Evolutionary conservation across 805 yeast genomes (phyloP).

Genomic region (Monosporozyma yasuniensis): DNA sequence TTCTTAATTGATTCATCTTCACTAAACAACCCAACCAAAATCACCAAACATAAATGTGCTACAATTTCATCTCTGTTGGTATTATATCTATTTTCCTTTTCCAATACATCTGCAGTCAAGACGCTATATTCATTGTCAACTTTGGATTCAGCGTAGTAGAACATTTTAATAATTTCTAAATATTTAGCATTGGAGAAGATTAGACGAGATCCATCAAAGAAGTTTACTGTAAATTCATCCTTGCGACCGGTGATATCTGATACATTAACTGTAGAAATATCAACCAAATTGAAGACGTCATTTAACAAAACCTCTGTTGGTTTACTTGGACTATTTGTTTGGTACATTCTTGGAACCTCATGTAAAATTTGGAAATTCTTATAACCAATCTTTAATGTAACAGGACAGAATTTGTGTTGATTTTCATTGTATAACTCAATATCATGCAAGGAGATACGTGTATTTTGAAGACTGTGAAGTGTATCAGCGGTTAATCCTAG

Average conservation of each 20-base stretch:
- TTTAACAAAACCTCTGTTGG: slow-evolving; percentile 25
- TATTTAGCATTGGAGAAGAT: slow-evolving; percentile 39
- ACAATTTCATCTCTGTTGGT: slow-evolving; percentile 31
- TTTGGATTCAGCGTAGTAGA: slow-evolving; percentile 54
- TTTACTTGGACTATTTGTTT: slow-evolving; percentile 19
- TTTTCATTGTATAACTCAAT: slow-evolving; percentile 42
- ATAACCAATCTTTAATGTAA: slow-evolving; percentile 56
- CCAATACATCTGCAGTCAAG: neutral
- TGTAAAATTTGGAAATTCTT: slow-evolving; percentile 48
- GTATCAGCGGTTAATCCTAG: slow-evolving; percentile 36
- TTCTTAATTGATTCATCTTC: slow-evolving; percentile 48
- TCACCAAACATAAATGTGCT: slow-evolving; percentile 53
- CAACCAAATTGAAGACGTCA: slow-evolving; percentile 35
- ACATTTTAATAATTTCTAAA: slow-evolving; percentile 55
- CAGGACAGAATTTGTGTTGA: slow-evolving; percentile 43
- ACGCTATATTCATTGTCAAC: slow-evolving; percentile 29
- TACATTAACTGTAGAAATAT: slow-evolving; percentile 33
- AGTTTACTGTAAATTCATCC: slow-evolving; percentile 41
- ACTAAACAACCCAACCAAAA: slow-evolving; percentile 56
- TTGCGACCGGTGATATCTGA: slow-evolving; percentile 36
- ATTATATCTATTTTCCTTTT: neutral
- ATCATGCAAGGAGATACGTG: slow-evolving; percentile 41
- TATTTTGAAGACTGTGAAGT: slow-evolving; percentile 34
- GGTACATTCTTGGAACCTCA: slow-evolving; percentile 32
- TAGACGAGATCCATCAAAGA: slow-evolving; percentile 28